Evolutionary conservation across 2,329 filamentous ascomycete genomes (phyloP).

Genomic region (Arthrinium puccinioides): DNA sequence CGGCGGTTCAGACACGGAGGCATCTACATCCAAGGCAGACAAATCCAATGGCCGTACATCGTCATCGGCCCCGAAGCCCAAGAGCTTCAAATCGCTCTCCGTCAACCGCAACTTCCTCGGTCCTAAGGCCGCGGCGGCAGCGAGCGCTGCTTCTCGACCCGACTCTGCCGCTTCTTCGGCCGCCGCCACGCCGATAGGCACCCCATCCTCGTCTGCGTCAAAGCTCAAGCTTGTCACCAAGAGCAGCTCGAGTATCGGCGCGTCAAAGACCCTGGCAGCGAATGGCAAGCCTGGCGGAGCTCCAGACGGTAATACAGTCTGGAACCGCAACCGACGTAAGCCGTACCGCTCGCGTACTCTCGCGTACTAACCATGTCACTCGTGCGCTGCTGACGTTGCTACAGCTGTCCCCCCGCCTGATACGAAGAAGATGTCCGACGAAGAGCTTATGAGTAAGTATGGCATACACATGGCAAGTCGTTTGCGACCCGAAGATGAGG

Average conservation of each 20-base stretch:
- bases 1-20: conserved; percentile 71
- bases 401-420: conserved; percentile 58
- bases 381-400: conserved; percentile 14
- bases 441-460: conserved; percentile 76
- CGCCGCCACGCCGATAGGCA: conserved; percentile 35
- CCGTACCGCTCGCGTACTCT: conserved; percentile 5
- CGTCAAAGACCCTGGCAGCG: conserved; percentile 40
- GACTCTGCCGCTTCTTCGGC: conserved; percentile 38
- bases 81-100: conserved; percentile 77
- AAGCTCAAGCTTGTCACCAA: conserved; percentile 73
- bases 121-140: conserved; percentile 48
- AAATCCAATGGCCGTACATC: conserved; percentile 50
- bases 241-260: conserved; percentile 53
- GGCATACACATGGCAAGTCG: conserved; percentile 80
- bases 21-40: conserved; percentile 50
- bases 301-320: conserved; percentile 68
- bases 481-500: conserved; percentile 68
- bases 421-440: conserved; percentile 77
- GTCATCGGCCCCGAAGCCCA: conserved; percentile 63
- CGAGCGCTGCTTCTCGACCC: conserved; percentile 38
- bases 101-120: conserved; percentile 78
- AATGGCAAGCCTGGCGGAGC: conserved; percentile 52
- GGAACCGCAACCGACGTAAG: conserved; percentile 85
- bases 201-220: conserved; percentile 41
- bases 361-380: conserved; percentile 5